Base-by-base conservation (phyloP, 345 rosid genomes). In the Camelina laxa region DNA sequence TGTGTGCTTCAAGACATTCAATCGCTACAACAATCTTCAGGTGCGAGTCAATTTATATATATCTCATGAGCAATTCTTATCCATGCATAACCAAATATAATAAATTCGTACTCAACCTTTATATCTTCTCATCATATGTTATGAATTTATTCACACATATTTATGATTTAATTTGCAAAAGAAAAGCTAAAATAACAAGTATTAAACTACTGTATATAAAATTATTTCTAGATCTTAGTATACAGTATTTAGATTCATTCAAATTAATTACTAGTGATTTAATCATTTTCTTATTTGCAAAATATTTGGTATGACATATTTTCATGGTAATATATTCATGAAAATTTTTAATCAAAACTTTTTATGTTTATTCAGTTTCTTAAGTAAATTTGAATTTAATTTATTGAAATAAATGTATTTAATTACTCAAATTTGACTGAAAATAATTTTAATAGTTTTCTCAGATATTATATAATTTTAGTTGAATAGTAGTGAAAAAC, bases 1-100 rank as follows among this genome's bases (percentile, higher is more conserved):
- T 69, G 83, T 93, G 31, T 93, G 97, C 86, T 84, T 80, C 60
- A 93, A 93, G 82, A 87, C 94, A 65, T 93, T 93, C 88, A 93
- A 86, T 77, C 98, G 96, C 78, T 89, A 88, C 90, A 93, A 93
- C 78, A 93, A 91, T 80, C 98, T 91, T 75, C 96, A 93, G 93
- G 97, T 93, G 75, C 57, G 50, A 71, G 50, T 13, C 12, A 54
- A 33, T 27, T 27, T 27, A 4, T 33, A 49, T 53, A 50, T 55
- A n/a, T 21, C 16, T 55, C 53, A 65, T n/a, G 41, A 20, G 14
- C n/a, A 53, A 53, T 24, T 11, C 11, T 7, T 70, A 6, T 44
- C 67, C 67, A 70, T 76, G 72, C 75, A 76, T 14, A 59, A 59
- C 14, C 6, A 19, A 17, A 60, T 65, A 30, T 30, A 1, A 42